Evolutionary conservation across 73 alveolate genomes (phyloP).

Genomic region (Paraurostyla sp.): DNA sequence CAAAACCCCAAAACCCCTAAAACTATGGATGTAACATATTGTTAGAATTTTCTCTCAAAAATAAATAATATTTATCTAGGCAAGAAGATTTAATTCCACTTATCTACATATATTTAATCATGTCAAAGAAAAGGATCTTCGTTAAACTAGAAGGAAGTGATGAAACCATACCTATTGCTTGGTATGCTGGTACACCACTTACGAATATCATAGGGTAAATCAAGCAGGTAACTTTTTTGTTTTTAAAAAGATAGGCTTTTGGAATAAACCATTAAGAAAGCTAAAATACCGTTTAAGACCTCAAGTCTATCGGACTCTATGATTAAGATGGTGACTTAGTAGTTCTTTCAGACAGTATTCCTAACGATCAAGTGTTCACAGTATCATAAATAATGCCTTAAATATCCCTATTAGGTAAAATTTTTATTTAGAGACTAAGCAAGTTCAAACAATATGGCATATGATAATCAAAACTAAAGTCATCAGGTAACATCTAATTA

Average conservation of each 20-base stretch:
- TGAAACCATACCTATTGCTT: conserved; percentile 16
- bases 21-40: no score
- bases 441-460: neutral
- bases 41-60: no score
- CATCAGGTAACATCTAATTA: no score
- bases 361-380: conserved; percentile 42
- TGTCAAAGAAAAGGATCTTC: conserved; percentile 53
- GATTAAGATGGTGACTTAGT: conserved; percentile 49
- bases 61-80: no score
- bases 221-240: neutral
- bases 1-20: no score
- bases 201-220: conserved; percentile 5
- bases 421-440: neutral
- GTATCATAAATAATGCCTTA: neutral
- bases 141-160: conserved; percentile 34
- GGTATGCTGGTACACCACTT: conserved; percentile 53
- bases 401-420: conserved; percentile 43
- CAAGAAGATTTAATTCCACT: no score
- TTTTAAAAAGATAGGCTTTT: conserved; percentile 11
- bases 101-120: no score
- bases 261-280: neutral
- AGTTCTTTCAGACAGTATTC: conserved; percentile 26
- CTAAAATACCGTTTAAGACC: neutral
- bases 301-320: conserved; percentile 26
- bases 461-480: no score